A percentile compares a stretch with the other conserved stretches of the same genome.
These are phyloP conservation scores for Debaryomycetaceae sp. DNA, from an alignment of 1,139 yeast genomes.

Conservation along the genomic window DNA sequence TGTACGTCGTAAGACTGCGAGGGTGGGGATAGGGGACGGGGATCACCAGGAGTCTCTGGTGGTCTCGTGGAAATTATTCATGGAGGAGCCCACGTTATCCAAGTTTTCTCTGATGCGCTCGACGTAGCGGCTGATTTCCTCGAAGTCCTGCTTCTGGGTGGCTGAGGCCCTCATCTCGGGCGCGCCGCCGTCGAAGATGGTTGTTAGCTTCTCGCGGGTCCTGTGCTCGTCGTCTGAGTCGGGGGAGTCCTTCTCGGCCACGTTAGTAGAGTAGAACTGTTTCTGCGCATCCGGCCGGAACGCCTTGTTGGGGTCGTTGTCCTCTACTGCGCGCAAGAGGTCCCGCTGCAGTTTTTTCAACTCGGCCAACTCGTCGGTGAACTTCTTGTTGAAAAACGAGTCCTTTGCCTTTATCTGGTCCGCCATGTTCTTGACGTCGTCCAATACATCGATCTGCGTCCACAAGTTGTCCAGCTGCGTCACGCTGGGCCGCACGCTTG, in stretches of 20 bases:
- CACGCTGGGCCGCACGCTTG: slow-evolving; percentile 48
- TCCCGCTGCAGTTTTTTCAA: slow-evolving; percentile 61
- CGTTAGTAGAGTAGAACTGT: not conserved
- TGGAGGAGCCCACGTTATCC: slow-evolving; percentile 33
- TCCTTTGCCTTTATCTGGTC: slow-evolving; percentile 48
- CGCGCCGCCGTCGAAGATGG: slow-evolving; percentile 18
- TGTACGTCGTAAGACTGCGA: no score
- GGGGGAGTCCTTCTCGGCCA: not conserved
- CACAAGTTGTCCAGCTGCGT: slow-evolving; percentile 72
- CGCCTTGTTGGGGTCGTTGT: not conserved
- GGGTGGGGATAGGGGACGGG: no score
- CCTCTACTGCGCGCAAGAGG: slow-evolving; percentile 29
- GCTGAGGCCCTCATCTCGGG: slow-evolving; percentile 9
- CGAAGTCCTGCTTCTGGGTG: slow-evolving; percentile 33
- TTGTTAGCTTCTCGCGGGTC: slow-evolving; percentile 14
- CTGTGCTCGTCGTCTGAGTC: slow-evolving; percentile 6
- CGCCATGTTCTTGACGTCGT: slow-evolving; percentile 72
- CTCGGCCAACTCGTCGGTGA: slow-evolving; percentile 51
- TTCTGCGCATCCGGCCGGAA: not conserved
- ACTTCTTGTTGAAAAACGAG: slow-evolving; percentile 61
- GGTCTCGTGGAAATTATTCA: slow-evolving; percentile 41
- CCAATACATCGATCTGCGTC: slow-evolving; percentile 85
- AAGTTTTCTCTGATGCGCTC: slow-evolving; percentile 32
- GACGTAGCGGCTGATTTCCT: slow-evolving; percentile 36
- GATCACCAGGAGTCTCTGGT: slow-evolving; percentile 29